Base-by-base conservation (phyloP, 1,284 basidiomycete genomes). In the Thelephora terrestris region DNA sequence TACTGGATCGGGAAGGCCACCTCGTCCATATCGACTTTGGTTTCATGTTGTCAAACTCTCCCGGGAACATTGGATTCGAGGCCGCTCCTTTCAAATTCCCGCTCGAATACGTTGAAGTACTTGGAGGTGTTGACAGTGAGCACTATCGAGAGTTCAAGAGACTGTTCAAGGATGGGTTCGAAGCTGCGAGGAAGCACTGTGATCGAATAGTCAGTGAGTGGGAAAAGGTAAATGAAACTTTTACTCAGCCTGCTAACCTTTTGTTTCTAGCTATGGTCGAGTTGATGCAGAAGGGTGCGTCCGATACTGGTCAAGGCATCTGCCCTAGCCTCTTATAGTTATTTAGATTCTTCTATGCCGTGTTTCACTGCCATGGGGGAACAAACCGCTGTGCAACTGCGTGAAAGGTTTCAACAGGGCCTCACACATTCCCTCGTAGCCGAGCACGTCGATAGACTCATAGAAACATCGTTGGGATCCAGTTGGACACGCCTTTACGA, bases 1-100 rank as follows among this genome's bases (percentile, higher is more conserved):
- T 99, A 4, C 71, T 99, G 35, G 96, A 99, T 65, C 79, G 91
- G 47, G 90, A 96, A 44, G 96, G 96, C 0, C 94, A 96, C 58
- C 71, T 95, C 16, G 81, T 95, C 51, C 91, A 98, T 65, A 98
- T 98, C 56, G 96, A 99, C 67, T 99, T 99, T 64, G 96, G 96
- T 0, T 99, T 99, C 71, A 96, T 99, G 77, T 77, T 99, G 46
- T 90, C 86, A 35, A 96, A 97, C 64, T 93, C 92, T 5, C 96
- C 96, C 0, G 95, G 95, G 12, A 96, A 94, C 61, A 88, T 99
- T 55, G 91, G 95, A 21, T 99, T 99, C 62, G 96, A 99, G 68
- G 95, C 94, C 12, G 94, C 96, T 4, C 96, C 96, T 1, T 99
- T 99, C 76, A 99, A 99, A 66, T 71, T 99, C 24, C 85, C 93